A percentile compares a stretch with the other conserved stretches of the same genome.
Conservation (phyloP, 1,284 basidiomycete species). For the Tausonia pullulans region DNA sequence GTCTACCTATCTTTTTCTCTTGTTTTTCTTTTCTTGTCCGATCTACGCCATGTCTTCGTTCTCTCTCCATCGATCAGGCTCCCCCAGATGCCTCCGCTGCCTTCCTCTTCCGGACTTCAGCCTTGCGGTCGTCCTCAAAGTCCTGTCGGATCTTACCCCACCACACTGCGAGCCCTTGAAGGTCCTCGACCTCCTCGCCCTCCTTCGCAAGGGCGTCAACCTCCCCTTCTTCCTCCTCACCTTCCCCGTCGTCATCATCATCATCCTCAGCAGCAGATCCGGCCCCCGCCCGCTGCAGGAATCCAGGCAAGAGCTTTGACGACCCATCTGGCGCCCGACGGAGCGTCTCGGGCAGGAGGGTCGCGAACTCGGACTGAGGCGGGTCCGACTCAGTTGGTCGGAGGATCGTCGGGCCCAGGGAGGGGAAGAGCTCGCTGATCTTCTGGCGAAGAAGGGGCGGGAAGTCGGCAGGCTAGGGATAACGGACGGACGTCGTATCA, state of each 20-base stretch:
- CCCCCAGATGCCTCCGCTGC: too few species aligned
- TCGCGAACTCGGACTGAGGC: background rate
- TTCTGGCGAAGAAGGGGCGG: background rate
- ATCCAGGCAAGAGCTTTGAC: too few species aligned
- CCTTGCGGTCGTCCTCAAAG: background rate
- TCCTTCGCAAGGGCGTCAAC: background rate
- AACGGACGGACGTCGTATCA: background rate
- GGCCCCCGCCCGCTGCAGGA: too few species aligned
- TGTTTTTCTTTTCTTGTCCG: too few species aligned
- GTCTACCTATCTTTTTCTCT: too few species aligned
- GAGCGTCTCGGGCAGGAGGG: background rate
- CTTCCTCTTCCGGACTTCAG: too few species aligned
- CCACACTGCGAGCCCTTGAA: background rate
- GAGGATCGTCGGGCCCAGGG: background rate
- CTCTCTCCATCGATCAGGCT: too few species aligned
- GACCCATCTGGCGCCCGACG: background rate
- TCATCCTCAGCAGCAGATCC: background rate
- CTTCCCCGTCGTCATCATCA: background rate
- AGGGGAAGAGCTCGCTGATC: background rate
- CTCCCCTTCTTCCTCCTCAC: background rate
- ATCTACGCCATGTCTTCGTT: too few species aligned
- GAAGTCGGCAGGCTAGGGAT: background rate
- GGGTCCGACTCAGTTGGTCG: background rate
- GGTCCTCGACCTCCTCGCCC: background rate
- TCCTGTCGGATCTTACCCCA: background rate